Base-by-base conservation (phyloP, 371 early-diverging fungal species). In the Polyrhizophydium stewartii region DNA sequence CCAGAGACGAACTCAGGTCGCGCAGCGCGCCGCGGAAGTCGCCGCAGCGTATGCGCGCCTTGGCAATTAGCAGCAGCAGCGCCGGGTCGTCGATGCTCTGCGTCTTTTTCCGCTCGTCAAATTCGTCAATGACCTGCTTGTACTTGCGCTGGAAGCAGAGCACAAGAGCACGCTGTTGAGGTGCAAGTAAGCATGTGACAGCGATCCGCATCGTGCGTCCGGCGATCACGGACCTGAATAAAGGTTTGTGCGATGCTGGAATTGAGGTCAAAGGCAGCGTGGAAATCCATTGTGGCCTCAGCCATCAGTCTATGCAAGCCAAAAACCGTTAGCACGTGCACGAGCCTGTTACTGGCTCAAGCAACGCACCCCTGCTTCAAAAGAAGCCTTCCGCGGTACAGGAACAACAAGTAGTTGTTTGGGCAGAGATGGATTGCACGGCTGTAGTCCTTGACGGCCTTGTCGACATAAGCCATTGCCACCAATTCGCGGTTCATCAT, bases 191-290 rank as follows among this genome's bases (percentile, higher is more conserved):
- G 17, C 43, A 43, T 17, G n/a, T n/a, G 17, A 43, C 43, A 43
- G 16, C n/a, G n/a, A 43, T 17, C 43, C 16, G 16, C n/a, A n/a
- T n/a, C n/a, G n/a, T n/a, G n/a, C n/a, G n/a, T n/a, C n/a, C n/a
- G n/a, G n/a, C n/a, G n/a, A n/a, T 16, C 22, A 28, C 49, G 16
- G 56, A 79, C 78, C 66, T 81, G 82, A 6, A 77, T 58, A 50
- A 78, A 75, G 1, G 83, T 82, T 51, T 82, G 80, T 9, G 83
- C 83, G 25, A 82, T 82, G 19, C 68, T 66, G 6, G 83, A 64
- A 60, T 80, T 82, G 38, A 82, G 66, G 41, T 79, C 80, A 66
- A 82, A 82, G 0, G 83, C 83, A 1, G 80, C 66, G 43, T 78
- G 79, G 59, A 82, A 82, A 40, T 82, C 80, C 53, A 67, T 62